Base-by-base conservation (phyloP, 2,329 filamentous ascomycete species). In the Aspergillus viridinutans region DNA sequence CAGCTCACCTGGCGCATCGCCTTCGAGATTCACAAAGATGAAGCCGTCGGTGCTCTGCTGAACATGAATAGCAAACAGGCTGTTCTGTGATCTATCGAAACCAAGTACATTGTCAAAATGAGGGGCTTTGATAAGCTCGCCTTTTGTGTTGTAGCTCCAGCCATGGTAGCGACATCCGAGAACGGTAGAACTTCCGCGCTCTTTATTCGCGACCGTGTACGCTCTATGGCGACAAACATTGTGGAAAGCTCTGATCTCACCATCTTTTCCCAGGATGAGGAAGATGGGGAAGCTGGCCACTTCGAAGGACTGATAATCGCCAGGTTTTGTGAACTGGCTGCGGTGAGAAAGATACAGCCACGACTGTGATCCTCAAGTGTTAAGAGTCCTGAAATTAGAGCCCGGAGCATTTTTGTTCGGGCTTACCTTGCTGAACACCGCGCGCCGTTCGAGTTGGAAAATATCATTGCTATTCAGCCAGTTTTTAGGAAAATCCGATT, bases 181-280 rank as follows among this genome's bases (percentile, higher is more conserved):
- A 38, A 86, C 78, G 4, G 64, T 77, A 50, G 78, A 78, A 45
- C 76, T 76, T 3, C 84, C 84, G 9, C 76, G 70, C 2, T 80
- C 76, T 47, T 78, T 76, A 3, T 74, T 77, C 8, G 85, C 81
- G 8, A 86, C 78, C 0, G 83, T 82, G 64, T 82, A 87, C 23
- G 84, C 84, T 6, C 84, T 77, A 67, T 86, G 84, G 1, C 84
- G 74, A 70, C 85, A 86, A 38, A 86, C 76, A 64, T 87, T 86
- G 72, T 86, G 84, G 67, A 86, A 86, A 17, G 78, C 83, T 56
- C 83, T 79, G 67, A 86, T 79, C 9, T 75, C 74, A 17, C 76
- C 74, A 23, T 81, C 75, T 52, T 81, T 79, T 57, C 83, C 81
- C 14, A 72, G 70, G 55, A 78, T 75, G 25, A 86, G 68, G 63